A percentile compares a stretch with the other conserved stretches of the same genome.
These are phyloP conservation scores for Pestalotiopsis sp. DNA, from an alignment of 2,329 filamentous ascomycete species.

Conservation along the genomic window DNA sequence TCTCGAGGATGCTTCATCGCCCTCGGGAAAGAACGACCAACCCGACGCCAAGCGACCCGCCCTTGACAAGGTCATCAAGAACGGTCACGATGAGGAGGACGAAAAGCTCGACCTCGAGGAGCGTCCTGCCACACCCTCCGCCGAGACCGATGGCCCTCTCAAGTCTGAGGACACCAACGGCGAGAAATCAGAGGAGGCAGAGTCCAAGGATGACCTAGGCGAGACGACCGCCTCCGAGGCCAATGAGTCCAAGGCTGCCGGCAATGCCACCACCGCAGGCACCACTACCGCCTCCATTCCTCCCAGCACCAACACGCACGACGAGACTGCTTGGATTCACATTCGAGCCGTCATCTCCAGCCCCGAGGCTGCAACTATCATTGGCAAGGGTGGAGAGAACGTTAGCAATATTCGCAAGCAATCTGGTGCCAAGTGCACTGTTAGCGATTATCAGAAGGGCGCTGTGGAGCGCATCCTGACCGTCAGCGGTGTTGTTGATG, in stretches of 20 bases:
- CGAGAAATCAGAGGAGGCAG: conserved; percentile 44
- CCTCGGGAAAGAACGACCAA: conserved; percentile 87
- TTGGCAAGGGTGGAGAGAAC: conserved; percentile 98
- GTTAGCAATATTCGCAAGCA: conserved; percentile 94
- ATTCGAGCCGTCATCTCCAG: conserved; percentile 97
- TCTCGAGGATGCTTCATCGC: conserved; percentile 94
- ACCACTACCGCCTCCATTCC: conserved; percentile 39
- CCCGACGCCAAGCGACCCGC: conserved; percentile 97
- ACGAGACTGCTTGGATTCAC: conserved; percentile 96
- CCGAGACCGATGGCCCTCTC: conserved; percentile 49
- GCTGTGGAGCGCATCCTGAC: conserved; percentile 97
- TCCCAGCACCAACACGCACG: conserved; percentile 64
- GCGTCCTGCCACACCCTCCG: conserved; percentile 39
- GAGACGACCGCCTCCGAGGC: conserved; percentile 72
- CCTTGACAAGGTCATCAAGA: conserved; percentile 86
- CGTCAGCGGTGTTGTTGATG: conserved; percentile 94
- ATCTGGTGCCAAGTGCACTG: conserved; percentile 97
- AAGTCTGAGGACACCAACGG: conserved; percentile 52
- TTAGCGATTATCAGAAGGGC: conserved; percentile 96
- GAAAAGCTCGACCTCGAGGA: conserved; percentile 47
- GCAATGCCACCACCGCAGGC: conserved; percentile 40
- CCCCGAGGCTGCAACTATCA: conserved; percentile 94
- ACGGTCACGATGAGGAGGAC: conserved; percentile 52
- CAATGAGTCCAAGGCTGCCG: conserved; percentile 55
- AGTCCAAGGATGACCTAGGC: conserved; percentile 59